Base-by-base conservation (phyloP, 202 grass and related monocot species). In the Zoysia matrella region DNA sequence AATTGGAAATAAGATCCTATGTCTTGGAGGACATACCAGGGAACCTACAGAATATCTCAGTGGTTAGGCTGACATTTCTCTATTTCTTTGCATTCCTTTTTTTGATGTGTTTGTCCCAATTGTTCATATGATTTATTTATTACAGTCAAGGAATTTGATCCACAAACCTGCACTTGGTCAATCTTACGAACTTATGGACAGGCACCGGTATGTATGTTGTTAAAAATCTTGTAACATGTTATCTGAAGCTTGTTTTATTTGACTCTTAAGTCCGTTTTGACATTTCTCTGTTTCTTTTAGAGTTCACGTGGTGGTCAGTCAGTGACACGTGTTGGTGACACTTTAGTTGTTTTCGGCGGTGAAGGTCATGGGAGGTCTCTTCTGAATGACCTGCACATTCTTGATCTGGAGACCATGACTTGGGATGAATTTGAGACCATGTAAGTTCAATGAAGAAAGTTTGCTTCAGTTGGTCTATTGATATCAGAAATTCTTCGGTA, bases 361-460 rank as follows among this genome's bases (percentile, higher is more conserved):
- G 91, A 90, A 94, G 91, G 84, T 84, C 39, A 52, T 49, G 89
- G 86, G 55, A 88, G 91, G 63, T 84, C 86, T 67, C 91, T 94
- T 86, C 50, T 94, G 45, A 88, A 90, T 92, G 92, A 94, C 69
- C 40, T 94, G 67, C 87, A 94, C 51, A 66, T 94, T 86, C 87
- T 94, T 52, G 92, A 89, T 85, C 80, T 94, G 5, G 92, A 94
- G 74, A 92, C 85, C 72, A 92, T 92, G 92, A 94, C 89, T 60
- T 94, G 92, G 92, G 92, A 94, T 81, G 92, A 91, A 84, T 80
- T 92, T 89, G 92, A 88, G 76, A 86, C 89, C 36, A 92, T 47
- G 92, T 94, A 90, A 92, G 92, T 79, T 89, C 47, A 77, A 10
- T 47, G 53, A 18, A 5, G 3, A 60, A 74, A 81, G 8, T 57